phyloP scores from a whole-genome alignment of 2,329 filamentous ascomycete species.

The Alternaria arborescens region DNA sequence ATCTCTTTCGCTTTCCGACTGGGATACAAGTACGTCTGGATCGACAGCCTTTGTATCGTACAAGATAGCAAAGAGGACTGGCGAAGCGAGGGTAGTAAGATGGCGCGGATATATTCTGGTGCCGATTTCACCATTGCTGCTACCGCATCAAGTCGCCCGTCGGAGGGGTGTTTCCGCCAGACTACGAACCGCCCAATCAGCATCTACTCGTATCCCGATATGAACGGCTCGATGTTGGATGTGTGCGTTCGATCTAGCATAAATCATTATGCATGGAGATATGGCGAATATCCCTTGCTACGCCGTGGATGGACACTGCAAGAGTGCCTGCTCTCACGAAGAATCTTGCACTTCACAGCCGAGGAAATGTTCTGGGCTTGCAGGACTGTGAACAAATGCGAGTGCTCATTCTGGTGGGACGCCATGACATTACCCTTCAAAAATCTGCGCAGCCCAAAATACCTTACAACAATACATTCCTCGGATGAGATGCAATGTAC shows the following conservation, averaged over 20 bases:
- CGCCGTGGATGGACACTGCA: conserved; percentile 10
- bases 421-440: neutral
- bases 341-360: conserved; percentile 6
- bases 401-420: neutral
- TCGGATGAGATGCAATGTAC: neutral
- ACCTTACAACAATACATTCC: neutral
- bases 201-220: neutral
- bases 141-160: neutral
- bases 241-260: neutral
- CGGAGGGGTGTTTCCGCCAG: conserved; percentile 9
- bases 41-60: conserved; percentile 27
- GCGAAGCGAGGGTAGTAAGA: conserved; percentile 25
- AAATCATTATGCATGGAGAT: neutral
- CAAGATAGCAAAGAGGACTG: conserved; percentile 27
- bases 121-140: conserved; percentile 22
- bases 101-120: conserved; percentile 26
- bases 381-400: neutral
- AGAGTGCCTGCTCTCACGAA: conserved; percentile 10
- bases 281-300: neutral
- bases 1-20: conserved; percentile 17
- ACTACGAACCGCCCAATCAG: neutral
- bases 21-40: conserved; percentile 28
- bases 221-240: neutral
- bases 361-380: conserved; percentile 15
- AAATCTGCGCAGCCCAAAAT: neutral